Percentiles rank a stretch among this genome's conserved stretches.
Evolutionary conservation across 345 rosid species (phyloP).

Genomic region (Punica granatum): DNA sequence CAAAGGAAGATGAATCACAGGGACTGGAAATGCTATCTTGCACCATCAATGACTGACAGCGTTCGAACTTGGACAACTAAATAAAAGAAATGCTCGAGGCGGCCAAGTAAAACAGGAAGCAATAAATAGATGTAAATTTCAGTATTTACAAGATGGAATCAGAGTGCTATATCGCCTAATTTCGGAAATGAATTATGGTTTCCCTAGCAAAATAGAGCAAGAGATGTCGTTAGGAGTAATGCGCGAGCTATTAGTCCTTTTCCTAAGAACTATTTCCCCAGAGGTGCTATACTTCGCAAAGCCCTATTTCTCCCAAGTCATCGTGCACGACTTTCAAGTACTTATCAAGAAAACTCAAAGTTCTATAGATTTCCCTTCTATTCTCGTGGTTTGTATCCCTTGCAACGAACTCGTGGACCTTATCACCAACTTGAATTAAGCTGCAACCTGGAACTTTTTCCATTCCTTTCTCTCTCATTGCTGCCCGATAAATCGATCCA

Average conservation of each 20-base stretch:
- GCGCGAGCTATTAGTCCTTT: neutral
- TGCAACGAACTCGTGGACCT: constrained; percentile 18
- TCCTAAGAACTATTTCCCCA: neutral
- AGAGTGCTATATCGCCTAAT: neutral
- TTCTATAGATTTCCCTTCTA: constrained; percentile 18
- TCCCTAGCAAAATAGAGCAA: neutral
- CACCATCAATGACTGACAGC: too few relatives aligned
- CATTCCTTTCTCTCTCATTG: constrained; percentile 24
- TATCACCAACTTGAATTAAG: constrained; percentile 20
- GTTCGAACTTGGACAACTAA: too few relatives aligned
- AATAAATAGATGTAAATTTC: neutral
- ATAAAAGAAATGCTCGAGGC: too few relatives aligned
- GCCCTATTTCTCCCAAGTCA: neutral
- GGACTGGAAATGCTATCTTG: too few relatives aligned
- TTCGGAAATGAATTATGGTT: neutral
- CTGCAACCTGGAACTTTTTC: constrained; percentile 30
- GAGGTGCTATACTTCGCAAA: neutral
- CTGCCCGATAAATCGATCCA: neutral
- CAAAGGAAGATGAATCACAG: too few relatives aligned
- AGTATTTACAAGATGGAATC: neutral
- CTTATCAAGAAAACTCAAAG: constrained; percentile 13
- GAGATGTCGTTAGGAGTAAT: too few relatives aligned
- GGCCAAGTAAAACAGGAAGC: neutral
- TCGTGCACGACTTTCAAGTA: constrained; percentile 10
- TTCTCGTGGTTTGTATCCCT: constrained; percentile 23